Evolutionary conservation across 2,329 filamentous ascomycete species (phyloP).

Genomic region (Fusarium brachygibbosum): DNA sequence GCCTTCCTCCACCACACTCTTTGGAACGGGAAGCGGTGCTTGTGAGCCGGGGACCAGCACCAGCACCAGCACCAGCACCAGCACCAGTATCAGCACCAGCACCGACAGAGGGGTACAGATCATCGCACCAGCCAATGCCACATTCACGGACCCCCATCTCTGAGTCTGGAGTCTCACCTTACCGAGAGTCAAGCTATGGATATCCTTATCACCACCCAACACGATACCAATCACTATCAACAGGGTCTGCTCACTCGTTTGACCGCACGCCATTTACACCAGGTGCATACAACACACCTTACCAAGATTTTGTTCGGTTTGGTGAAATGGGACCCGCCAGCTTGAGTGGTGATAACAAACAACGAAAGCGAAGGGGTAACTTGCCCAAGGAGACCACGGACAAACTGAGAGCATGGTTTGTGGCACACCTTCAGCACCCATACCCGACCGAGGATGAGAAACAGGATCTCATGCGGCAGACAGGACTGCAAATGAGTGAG

Average conservation of each 20-base stretch:
- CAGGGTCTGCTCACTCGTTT: conserved; percentile 59
- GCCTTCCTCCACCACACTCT: conserved; percentile 55
- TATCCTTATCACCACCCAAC: conserved; percentile 60
- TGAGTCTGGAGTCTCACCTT: conserved; percentile 52
- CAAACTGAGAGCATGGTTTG: conserved; percentile 83
- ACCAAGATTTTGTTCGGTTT: conserved; percentile 60
- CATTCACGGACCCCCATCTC: conserved; percentile 48
- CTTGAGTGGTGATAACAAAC: conserved; percentile 61
- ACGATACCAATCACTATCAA: conserved; percentile 62
- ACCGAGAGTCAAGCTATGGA: conserved; percentile 54
- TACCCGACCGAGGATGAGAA: conserved; percentile 93
- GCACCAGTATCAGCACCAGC: conserved; percentile 49
- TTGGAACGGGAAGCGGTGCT: conserved; percentile 55
- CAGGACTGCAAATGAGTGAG: conserved; percentile 83
- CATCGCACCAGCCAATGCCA: conserved; percentile 45
- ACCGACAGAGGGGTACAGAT: conserved; percentile 55
- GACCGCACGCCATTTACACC: conserved; percentile 62
- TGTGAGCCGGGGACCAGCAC: conserved; percentile 51
- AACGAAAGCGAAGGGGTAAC: conserved; percentile 80
- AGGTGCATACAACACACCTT: conserved; percentile 57
- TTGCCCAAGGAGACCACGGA: conserved; percentile 92
- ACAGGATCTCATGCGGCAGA: conserved; percentile 81
- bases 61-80: conserved; percentile 49
- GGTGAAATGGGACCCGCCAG: conserved; percentile 58
- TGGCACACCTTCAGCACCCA: conserved; percentile 81